These are phyloP conservation scores for Solanum dulcamara DNA, from an alignment of 257 asterid genomes.

Conservation along the genomic window DNA sequence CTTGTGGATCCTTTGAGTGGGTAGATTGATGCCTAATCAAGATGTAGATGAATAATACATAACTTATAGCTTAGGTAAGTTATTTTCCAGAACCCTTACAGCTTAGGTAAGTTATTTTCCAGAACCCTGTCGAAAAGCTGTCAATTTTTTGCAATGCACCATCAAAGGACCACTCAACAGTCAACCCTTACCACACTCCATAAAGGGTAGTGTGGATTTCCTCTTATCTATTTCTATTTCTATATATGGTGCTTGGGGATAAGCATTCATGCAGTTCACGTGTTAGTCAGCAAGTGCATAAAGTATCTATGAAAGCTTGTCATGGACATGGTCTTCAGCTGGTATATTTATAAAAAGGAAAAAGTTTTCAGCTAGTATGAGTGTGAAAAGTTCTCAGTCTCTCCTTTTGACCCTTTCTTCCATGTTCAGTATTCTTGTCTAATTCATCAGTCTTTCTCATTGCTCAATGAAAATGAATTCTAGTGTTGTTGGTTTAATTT, in stretches of 20 bases:
- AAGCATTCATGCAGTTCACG: not conserved
- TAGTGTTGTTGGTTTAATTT: not conserved
- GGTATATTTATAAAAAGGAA: not conserved
- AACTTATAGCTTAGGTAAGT: not conserved
- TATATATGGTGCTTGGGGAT: not conserved
- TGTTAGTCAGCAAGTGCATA: not conserved
- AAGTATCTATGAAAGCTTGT: not conserved
- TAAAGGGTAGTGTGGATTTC: not conserved
- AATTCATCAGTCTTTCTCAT: not conserved
- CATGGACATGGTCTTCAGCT: not conserved
- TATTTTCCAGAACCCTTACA: no score
- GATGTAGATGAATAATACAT: not conserved
- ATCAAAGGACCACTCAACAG: not conserved
- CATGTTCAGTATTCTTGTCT: not conserved
- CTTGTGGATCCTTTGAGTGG: not conserved
- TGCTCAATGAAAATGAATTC: not conserved
- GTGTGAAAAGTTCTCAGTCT: not conserved
- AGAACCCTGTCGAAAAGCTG: not conserved
- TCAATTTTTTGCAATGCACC: not conserved
- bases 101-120: not conserved
- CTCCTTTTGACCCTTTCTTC: not conserved
- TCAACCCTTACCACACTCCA: not conserved
- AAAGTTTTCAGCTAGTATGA: not conserved
- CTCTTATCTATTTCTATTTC: not conserved
- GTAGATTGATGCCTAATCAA: not conserved